Evolutionary conservation across 495 filamentous ascomycete genomes (phyloP).

Genomic region (Bacidia gigantensis): DNA sequence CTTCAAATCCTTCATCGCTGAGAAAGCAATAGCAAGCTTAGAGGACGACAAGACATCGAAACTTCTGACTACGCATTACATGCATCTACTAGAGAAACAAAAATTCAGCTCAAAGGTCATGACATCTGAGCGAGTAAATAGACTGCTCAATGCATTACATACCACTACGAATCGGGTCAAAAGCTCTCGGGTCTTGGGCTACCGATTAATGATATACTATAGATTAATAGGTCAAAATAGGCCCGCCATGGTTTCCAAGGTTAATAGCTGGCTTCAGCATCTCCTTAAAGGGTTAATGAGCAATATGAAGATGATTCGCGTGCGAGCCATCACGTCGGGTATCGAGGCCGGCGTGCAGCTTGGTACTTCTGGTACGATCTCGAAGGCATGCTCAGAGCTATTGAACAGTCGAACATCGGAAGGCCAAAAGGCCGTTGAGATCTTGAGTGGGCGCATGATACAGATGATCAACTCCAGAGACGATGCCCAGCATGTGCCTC

Average conservation of each 20-base stretch:
- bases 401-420: constrained; percentile 45
- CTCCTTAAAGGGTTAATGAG: constrained; percentile 72
- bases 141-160: constrained; percentile 53
- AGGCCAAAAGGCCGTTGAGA: constrained; percentile 45
- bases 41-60: constrained; percentile 55
- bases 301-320: constrained; percentile 57
- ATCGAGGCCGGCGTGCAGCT: constrained; percentile 48
- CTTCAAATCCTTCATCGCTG: constrained; percentile 64
- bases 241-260: constrained; percentile 45
- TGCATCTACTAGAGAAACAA: constrained; percentile 64
- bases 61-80: constrained; percentile 57
- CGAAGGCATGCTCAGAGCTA: constrained; percentile 48
- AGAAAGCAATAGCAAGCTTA: constrained; percentile 59
- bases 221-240: constrained; percentile 57
- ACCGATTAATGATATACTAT: constrained; percentile 62
- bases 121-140: constrained; percentile 49
- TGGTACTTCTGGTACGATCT: constrained; percentile 50
- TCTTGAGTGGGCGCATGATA: constrained; percentile 50
- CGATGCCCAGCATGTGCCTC: constrained; percentile 56
- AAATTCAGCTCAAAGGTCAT: constrained; percentile 62
- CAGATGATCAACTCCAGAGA: constrained; percentile 54
- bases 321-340: constrained; percentile 59
- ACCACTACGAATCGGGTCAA: constrained; percentile 57
- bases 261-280: constrained; percentile 60
- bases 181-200: constrained; percentile 62